These are phyloP conservation scores for Diutina scorzettiae DNA, from an alignment of 1,139 yeast species.

Conservation along the genomic window DNA sequence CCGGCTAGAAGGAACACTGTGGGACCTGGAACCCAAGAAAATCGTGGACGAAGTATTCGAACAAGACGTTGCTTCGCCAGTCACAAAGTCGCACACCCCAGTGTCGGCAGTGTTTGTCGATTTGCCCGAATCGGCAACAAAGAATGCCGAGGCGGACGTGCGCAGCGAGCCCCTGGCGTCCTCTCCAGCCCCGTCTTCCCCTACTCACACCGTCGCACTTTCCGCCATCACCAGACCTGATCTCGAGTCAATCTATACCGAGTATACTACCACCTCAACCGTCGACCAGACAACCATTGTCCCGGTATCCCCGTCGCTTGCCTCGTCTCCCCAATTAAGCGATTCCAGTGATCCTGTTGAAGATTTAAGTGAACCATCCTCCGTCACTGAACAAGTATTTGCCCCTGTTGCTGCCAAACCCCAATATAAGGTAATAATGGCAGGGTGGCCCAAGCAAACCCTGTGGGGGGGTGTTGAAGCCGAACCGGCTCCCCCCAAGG, in stretches of 20 bases:
- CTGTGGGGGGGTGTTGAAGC: background rate
- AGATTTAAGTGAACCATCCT: background rate
- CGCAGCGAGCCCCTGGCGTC: background rate
- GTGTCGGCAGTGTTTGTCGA: no score
- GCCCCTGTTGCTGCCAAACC: no score
- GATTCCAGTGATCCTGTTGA: background rate
- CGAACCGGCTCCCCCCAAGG: background rate
- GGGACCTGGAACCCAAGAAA: background rate
- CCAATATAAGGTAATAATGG: background rate
- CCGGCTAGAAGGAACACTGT: background rate
- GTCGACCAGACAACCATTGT: background rate
- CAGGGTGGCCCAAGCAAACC: background rate
- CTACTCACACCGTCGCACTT: background rate
- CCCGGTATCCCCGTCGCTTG: no score
- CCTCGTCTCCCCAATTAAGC: background rate
- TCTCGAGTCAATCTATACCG: slow-evolving; percentile 4
- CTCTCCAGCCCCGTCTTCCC: background rate
- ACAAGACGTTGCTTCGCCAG: no score
- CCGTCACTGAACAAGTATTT: no score
- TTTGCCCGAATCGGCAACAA: background rate
- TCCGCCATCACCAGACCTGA: background rate
- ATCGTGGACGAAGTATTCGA: background rate
- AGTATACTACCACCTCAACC: background rate
- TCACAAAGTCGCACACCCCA: no score
- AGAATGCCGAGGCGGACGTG: background rate